Evolutionary conservation across 306 rosid species (phyloP), one percentile per base, ranked within the genome.

Genomic region (Clitoria ternatea): DNA sequence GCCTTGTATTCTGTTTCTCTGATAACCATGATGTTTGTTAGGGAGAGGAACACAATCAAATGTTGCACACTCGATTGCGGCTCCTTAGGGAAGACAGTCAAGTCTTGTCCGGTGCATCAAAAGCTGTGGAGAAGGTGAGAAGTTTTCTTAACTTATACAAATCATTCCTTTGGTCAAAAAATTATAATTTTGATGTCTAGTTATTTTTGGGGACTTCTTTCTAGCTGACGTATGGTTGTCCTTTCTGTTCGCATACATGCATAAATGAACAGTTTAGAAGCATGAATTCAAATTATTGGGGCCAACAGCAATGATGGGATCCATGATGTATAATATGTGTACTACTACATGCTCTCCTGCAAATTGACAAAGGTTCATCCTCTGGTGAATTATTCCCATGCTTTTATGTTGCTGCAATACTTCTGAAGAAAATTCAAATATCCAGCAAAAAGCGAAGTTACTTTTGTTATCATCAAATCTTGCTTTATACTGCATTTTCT

Each of bases 1-100:
- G 15, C 40, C 45, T 63, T 43, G 60, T 56, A 27, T 48, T 50
- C 29, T 20, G 18, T 61, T 53, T 15, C 8, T 30, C 70, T 66
- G 18, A 55, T 49, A 33, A 23, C 65, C 69, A 7, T 43, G 27
- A 35, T 11, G 11, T 55, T 61, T 49, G 6, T 17, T 63, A 91
- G 97, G 96, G 79, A n/a, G 86, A 85, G 79, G 84, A 85, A 61
- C 83, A 73, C 68, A 91, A 86, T 75, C 78, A 54, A 42, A 61
- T 33, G 69, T 42, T 52, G 42, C 83, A 79, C 18, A 73, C 69
- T 18, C 85, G 70, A 26, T 55, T 88, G 35, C 82, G 86, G 71
- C 53, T 18, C 42, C 82, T 88, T 24, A 91, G 49, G 80, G 77
- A 81, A 77, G 85, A 64, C 74, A 73, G 55, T 63, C 78, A 72